Evolutionary conservation across 441 rosid genomes (phyloP), one percentile per base, ranked within the genome.

Genomic region (Cnidoscolus chayamansa): DNA sequence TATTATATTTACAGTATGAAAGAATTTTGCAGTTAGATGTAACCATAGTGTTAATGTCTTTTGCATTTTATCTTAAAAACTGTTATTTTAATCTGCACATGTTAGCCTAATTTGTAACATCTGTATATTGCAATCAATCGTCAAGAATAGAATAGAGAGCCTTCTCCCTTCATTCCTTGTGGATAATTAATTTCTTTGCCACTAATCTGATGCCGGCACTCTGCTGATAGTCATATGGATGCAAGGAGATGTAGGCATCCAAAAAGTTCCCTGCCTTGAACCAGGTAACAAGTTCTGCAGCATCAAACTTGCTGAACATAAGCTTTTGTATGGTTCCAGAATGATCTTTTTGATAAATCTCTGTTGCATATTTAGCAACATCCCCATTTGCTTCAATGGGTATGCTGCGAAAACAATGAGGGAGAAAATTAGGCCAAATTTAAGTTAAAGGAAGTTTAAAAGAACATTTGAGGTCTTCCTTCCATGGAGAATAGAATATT

Each of bases 191-290:
- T 68, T 87, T 87, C 74, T 85, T 86, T 2, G 88, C 92, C 72
- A 91, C 87, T 66, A 89, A 66, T 59, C 91, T 86, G 55, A 94
- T 88, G 59, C 99, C 99, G 25, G 96, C 89, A 78, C 55, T 78
- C 81, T 85, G 87, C 72, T 82, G 94, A 81, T 82, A 90, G 79
- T 91, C 98, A 55, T 90, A 94, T 8, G 87, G 72, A 72, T 84
- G 89, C 68, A 92, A 31, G 54, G 91, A 81, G 73, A 94, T 70
- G 75, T 68, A 89, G 12, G 89, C 86, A 63, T 88, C 96, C 58
- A 94, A 77, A 49, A 70, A 45, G 56, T 81, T 85, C 74, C 94
- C 91, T 0, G 84, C 70, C 1, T 20, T 77, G 58, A 90, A 48
- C 63, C 85, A 76, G 56, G 79, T 35, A 32, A 79, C 73, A 0